These are phyloP conservation scores for Gossypium bickii DNA, from an alignment of 345 rosid genomes.

Conservation along the genomic window DNA sequence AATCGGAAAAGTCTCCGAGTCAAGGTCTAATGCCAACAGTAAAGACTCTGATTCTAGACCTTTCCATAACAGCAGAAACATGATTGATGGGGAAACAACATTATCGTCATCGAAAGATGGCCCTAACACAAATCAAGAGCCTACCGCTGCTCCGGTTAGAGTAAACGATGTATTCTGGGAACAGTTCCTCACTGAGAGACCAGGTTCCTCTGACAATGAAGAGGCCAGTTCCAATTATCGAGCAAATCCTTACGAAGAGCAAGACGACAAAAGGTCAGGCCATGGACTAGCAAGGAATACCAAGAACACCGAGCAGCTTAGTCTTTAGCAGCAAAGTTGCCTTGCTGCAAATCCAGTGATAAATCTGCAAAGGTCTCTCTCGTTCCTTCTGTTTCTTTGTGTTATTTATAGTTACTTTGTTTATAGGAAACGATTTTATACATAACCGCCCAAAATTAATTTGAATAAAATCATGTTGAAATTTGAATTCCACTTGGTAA, in stretches of 20 bases:
- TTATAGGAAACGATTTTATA: not conserved
- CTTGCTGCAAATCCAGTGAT: not conserved
- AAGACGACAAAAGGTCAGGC: constrained; percentile 5
- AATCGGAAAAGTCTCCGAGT: constrained; percentile 27
- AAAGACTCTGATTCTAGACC: constrained; percentile 33
- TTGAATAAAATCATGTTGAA: not conserved
- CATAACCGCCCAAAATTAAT: not conserved
- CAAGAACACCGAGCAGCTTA: constrained; percentile 59
- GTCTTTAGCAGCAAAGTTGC: constrained; percentile 40
- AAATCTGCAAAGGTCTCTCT: constrained; percentile 14
- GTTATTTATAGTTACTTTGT: not conserved
- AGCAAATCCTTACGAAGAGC: constrained; percentile 29
- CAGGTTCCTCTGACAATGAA: constrained; percentile 77
- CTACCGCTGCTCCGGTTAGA: constrained; percentile 49
- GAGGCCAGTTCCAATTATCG: constrained; percentile 76
- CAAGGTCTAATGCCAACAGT: constrained; percentile 22
- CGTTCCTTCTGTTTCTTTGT: not conserved
- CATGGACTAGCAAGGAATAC: constrained; percentile 37
- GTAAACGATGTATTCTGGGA: constrained; percentile 96
- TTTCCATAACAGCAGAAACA: constrained; percentile 24
- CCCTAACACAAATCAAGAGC: constrained; percentile 41
- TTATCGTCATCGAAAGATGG: constrained; percentile 33
- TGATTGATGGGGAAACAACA: constrained; percentile 18
- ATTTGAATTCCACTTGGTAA: not conserved
- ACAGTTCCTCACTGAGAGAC: constrained; percentile 87